phyloP scores from a whole-genome alignment of 352 stramenopile genomes.

The Pythium plurisporium region DNA sequence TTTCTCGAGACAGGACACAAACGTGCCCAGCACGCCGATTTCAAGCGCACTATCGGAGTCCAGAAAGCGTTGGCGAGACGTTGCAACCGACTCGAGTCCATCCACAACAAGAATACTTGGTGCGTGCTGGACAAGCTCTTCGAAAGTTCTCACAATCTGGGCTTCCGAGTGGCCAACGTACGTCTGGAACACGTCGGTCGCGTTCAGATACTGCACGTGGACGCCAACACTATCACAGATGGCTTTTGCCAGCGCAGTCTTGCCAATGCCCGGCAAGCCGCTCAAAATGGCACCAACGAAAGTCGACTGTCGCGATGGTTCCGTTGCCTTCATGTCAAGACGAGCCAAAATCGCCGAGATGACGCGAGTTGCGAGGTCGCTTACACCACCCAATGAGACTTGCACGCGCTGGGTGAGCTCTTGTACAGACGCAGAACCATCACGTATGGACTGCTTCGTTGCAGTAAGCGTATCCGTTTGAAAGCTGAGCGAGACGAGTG shows the following conservation, averaged over 20 bases:
- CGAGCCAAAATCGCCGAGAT: slow-evolving; percentile 37
- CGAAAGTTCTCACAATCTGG: slow-evolving; percentile 58
- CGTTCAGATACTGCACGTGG: slow-evolving; percentile 51
- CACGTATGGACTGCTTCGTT: too few species aligned
- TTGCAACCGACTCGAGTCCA: slow-evolving; percentile 87
- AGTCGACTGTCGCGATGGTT: not conserved
- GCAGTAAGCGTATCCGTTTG: not conserved
- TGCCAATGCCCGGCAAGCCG: slow-evolving; percentile 68
- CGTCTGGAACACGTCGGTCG: slow-evolving; percentile 94
- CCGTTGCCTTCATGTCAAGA: slow-evolving; percentile 1
- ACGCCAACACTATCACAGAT: slow-evolving; percentile 36
- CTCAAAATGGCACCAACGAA: slow-evolving; percentile 57
- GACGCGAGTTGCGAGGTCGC: slow-evolving; percentile 30
- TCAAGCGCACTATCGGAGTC: slow-evolving; percentile 64
- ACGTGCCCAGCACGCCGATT: slow-evolving; percentile 71
- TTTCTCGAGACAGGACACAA: slow-evolving; percentile 85
- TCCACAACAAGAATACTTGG: slow-evolving; percentile 84
- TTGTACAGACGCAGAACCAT: slow-evolving; percentile 23
- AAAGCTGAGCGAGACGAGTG: slow-evolving; percentile 34
- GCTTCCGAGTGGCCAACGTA: slow-evolving; percentile 89
- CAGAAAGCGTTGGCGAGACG: slow-evolving; percentile 46
- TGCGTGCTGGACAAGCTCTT: slow-evolving; percentile 34
- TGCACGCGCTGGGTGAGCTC: slow-evolving; percentile 30
- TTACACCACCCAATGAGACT: slow-evolving; percentile 35
- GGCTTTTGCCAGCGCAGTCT: slow-evolving; percentile 49